Evolutionary conservation across 257 asterid genomes (phyloP), one percentile per base, ranked within the genome.

Genomic region (Plantago ovata): DNA sequence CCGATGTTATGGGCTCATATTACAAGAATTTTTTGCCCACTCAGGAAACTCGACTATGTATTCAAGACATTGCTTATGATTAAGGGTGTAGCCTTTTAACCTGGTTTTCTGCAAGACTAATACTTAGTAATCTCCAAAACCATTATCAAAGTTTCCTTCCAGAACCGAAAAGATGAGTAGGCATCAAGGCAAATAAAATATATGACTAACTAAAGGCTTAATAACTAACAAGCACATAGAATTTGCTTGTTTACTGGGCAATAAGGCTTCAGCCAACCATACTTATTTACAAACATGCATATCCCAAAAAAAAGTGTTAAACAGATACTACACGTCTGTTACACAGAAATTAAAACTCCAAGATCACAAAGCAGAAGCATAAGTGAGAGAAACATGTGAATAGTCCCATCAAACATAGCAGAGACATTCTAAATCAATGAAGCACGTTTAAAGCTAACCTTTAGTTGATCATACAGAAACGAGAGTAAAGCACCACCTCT

Each of bases 401-500:
- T 53, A 57, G 48, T 58, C 44, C 41, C 41, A 15, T 64, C 50
- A 53, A 52, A 57, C 69, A 48, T 46, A 58, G 51, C 72, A 62
- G 62, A 38, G 43, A 69, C 19, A 66, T 9, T 45, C 41, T 41
- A 24, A 55, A 55, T 14, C 64, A 57, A 13, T 19, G 57, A 56
- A 54, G 9, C 39, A 43, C 4, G 24, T 63, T 51, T 38, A 45
- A 58, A 54, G 54, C 84, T 69, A 42, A 93, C 97, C 99, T 93
- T 93, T 45, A 89, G 81, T 67, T 93, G 91, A 71, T 72, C 72
- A 73, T 93, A 86, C 50, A 93, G 69, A 76, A 74, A 86, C 23
- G 97, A 76, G 74, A 89, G 87, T 68, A 89, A 78, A 70, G 79
- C 84, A 54, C 89, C 98, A 59, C 95, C 81, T 78, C 81, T 76